Evolutionary conservation across 169 alveolate species (phyloP).

Genomic region (Cryptosporidium ryanae): DNA sequence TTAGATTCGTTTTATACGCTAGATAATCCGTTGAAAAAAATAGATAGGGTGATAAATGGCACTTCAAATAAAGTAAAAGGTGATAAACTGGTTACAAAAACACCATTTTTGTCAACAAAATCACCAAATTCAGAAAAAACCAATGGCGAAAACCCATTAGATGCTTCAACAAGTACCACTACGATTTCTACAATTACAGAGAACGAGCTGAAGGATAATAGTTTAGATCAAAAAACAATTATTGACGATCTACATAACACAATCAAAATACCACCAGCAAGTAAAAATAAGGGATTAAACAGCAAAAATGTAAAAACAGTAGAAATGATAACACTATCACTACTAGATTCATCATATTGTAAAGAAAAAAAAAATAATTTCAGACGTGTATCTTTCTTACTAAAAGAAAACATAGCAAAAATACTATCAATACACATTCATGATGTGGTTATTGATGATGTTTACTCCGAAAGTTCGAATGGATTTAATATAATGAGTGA

Average conservation of each 20-base stretch:
- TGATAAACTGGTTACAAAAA: background rate
- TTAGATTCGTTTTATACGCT: background rate
- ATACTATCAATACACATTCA: conserved; percentile 20
- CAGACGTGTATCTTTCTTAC: conserved; percentile 7
- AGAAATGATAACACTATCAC: conserved; percentile 10
- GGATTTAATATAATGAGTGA: conserved; percentile 8
- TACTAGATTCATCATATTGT: conserved; percentile 48
- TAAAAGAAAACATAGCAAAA: conserved; percentile 33
- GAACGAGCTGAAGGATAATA: background rate
- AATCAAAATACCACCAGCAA: too few relatives aligned
- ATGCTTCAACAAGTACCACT: background rate
- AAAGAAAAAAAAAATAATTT: conserved; percentile 16
- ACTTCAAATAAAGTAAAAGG: too few relatives aligned
- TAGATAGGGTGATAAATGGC: too few relatives aligned
- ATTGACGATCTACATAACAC: too few relatives aligned
- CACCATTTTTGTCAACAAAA: background rate
- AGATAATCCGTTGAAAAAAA: too few relatives aligned
- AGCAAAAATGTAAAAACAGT: background rate
- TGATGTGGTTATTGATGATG: conserved; percentile 41
- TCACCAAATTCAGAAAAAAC: background rate
- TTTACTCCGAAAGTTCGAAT: conserved; percentile 36
- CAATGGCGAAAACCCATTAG: background rate
- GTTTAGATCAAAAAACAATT: too few relatives aligned
- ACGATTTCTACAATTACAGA: background rate
- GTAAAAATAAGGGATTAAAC: background rate